Evolutionary conservation across 2,329 filamentous ascomycete genomes (phyloP), one percentile per base, ranked within the genome.

Genomic region (Reticulascus tulasneorum): DNA sequence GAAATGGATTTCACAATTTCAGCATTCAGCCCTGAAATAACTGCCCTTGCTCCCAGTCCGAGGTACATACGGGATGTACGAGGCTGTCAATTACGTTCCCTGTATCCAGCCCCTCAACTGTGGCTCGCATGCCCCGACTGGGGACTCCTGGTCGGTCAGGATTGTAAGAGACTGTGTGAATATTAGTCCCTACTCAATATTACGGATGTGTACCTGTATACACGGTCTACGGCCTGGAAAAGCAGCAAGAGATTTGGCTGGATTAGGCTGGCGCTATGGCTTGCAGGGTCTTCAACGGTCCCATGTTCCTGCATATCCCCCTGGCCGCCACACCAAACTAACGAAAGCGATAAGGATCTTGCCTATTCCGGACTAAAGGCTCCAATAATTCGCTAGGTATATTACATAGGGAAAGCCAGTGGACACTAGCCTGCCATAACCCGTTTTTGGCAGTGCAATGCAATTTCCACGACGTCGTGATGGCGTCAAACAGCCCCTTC

Each of bases 401-500:
- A n/a, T n/a, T n/a, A n/a, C n/a, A n/a, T n/a, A n/a, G n/a, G n/a
- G n/a, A n/a, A n/a, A n/a, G n/a, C n/a, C n/a, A n/a, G n/a, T n/a
- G n/a, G n/a, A n/a, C n/a, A n/a, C n/a, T n/a, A 25, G 24, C 30
- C 37, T 37, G 32, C 23, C 40, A 36, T 9, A 16, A 25, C 28
- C 37, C 40, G 37, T 29, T 33, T n/a, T 40, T 42, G 37, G 40
- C 31, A 23, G 19, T 23, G 26, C 31, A 36, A 24, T 16, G 37
- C 40, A 42, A 42, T 42, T 42, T 40, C 40, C 40, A 40, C 37
- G 28, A 25, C 37, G 37, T 32, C 24, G 13, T 38, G 37, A 40
- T 36, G 23, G 28, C 32, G 37, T 42, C 40, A 42, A 42, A 29
- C 37, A 35, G 13, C 39, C 25, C 21, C 15, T 19, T 23, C 23